Evolutionary conservation across 2,329 filamentous ascomycete species (phyloP).

Genomic region (Aspergillus melleus): DNA sequence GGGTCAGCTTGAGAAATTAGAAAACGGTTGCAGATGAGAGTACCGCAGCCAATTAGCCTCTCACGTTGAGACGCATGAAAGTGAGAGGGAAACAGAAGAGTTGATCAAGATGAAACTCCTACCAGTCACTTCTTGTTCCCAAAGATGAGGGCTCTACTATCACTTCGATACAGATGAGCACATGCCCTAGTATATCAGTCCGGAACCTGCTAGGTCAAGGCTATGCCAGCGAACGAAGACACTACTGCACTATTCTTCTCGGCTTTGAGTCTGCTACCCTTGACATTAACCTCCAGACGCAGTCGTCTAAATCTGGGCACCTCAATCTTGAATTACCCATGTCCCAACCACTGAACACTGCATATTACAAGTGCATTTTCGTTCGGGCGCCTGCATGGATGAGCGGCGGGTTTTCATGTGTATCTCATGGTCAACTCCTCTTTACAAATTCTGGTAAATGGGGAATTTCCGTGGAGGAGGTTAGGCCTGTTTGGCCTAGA

Average conservation of each 20-base stretch:
- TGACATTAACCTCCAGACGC: not conserved
- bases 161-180: not conserved
- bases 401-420: not conserved
- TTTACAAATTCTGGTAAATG: not conserved
- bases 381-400: not conserved
- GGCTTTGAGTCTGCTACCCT: not conserved
- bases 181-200: not conserved
- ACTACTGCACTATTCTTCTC: not conserved
- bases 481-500: not conserved
- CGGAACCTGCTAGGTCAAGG: not conserved
- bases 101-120: not conserved
- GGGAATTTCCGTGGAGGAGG: not conserved
- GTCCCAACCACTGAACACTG: not conserved
- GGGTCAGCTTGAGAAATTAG: constrained; percentile 32
- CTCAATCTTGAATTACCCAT: not conserved
- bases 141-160: not conserved
- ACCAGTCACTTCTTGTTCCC: not conserved
- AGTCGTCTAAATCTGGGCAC: not conserved
- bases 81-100: too few relatives aligned
- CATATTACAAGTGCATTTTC: not conserved
- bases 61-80: not conserved
- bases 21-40: not conserved
- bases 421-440: not conserved
- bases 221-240: not conserved
- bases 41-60: not conserved